A percentile compares a stretch with the other conserved stretches of the same genome.
phyloP scores from a whole-genome alignment of 2,329 filamentous ascomycete species.

The Teratosphaeria epicoccoides region DNA sequence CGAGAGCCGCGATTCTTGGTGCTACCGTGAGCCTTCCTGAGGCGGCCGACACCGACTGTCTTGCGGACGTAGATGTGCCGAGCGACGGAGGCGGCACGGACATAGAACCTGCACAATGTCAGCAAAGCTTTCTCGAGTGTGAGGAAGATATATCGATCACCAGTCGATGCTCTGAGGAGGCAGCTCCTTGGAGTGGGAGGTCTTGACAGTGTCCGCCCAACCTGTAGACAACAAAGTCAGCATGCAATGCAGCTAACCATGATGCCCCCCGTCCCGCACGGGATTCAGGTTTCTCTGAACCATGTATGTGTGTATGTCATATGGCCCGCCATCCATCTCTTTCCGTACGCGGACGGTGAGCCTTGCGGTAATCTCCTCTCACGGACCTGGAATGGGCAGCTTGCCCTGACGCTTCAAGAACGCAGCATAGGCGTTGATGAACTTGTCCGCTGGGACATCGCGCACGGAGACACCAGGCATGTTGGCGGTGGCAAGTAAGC shows the following conservation, averaged over 20 bases:
- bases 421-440: constrained; percentile 73
- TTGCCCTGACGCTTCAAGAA: constrained; percentile 94
- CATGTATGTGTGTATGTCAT: constrained; percentile 9
- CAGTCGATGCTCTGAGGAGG: constrained; percentile 97
- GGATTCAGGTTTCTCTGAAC: constrained; percentile 40
- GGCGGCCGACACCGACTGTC: constrained; percentile 95
- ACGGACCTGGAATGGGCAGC: constrained; percentile 78
- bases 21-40: constrained; percentile 88
- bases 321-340: constrained; percentile 12
- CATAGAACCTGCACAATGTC: constrained; percentile 47
- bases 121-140: neutral
- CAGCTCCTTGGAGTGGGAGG: constrained; percentile 89
- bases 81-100: constrained; percentile 86
- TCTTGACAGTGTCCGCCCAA: constrained; percentile 99
- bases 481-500: constrained; percentile 44
- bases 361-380: constrained; percentile 9
- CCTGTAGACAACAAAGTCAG: constrained; percentile 50
- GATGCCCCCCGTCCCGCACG: constrained; percentile 40
- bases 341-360: constrained; percentile 7
- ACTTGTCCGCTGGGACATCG: constrained; percentile 84
- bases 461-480: constrained; percentile 76
- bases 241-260: constrained; percentile 15
- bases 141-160: constrained; percentile 46
- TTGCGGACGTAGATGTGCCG: constrained; percentile 99
- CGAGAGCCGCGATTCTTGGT: constrained; percentile 88